phyloP scores from a whole-genome alignment of 1,284 basidiomycete species.

The Phellopilus nigrolimitatus region DNA sequence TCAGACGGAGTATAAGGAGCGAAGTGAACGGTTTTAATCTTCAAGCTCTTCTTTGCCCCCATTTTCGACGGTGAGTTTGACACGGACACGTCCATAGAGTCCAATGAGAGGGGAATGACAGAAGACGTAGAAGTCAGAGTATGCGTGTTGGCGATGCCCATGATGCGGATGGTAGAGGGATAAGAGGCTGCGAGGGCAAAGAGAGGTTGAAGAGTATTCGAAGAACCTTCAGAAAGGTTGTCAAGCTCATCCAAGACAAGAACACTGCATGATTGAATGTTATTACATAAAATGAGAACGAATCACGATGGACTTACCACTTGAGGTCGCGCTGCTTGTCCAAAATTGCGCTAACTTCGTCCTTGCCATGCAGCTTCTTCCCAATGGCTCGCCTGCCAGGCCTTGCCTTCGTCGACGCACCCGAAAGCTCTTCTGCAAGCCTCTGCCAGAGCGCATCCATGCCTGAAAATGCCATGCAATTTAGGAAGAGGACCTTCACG shows the following conservation, averaged over 20 bases:
- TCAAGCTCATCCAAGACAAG: constrained; percentile 78
- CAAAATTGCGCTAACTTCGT: constrained; percentile 32
- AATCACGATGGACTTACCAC: constrained; percentile 44
- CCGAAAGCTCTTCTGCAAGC: constrained; percentile 51
- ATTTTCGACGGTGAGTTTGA: too few species aligned
- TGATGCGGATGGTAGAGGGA: constrained; percentile 49
- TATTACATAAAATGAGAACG: constrained; percentile 2
- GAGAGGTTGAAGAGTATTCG: constrained; percentile 51
- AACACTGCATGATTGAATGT: constrained; percentile 42
- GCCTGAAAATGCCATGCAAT: constrained; percentile 70
- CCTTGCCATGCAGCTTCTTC: constrained; percentile 36
- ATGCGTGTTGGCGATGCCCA: constrained; percentile 81
- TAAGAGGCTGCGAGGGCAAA: constrained; percentile 57
- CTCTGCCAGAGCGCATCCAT: constrained; percentile 68
- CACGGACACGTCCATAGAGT: constrained; percentile 27
- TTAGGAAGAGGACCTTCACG: constrained; percentile 53
- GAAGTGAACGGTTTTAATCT: constrained; percentile 68
- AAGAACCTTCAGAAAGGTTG: constrained; percentile 53
- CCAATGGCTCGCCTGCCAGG: constrained; percentile 32
- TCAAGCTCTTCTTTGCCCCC: constrained; percentile 22
- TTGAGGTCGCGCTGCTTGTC: constrained; percentile 33
- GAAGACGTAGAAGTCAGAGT: constrained; percentile 59
- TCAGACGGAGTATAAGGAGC: constrained; percentile 67
- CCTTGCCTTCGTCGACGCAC: constrained; percentile 28
- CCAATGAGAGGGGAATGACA: constrained; percentile 20